Conservation (phyloP, 2,329 filamentous ascomycete species). For the Cladophialophora immunda region DNA sequence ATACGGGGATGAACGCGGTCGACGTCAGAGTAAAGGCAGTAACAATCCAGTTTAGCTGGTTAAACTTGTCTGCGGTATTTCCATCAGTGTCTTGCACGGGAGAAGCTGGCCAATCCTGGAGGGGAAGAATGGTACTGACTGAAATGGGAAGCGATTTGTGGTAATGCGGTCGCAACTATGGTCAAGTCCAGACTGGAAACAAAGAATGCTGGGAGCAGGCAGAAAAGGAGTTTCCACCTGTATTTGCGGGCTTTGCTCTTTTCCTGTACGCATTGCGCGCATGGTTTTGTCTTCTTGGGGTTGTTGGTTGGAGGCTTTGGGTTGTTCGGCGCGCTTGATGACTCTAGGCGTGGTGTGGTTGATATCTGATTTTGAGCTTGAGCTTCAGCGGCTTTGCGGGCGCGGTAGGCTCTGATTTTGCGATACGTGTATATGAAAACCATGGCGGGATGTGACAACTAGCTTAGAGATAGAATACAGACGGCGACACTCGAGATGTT, state of each 20-base stretch:
- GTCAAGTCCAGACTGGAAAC: slow-evolving; percentile 71
- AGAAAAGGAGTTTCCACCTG: slow-evolving; percentile 67
- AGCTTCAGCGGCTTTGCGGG: slow-evolving; percentile 27
- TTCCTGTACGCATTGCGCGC: slow-evolving; percentile 45
- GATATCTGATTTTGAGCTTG: slow-evolving; percentile 8
- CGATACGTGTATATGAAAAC: slow-evolving; percentile 27
- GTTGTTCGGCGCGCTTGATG: slow-evolving; percentile 5
- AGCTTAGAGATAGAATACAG: background rate
- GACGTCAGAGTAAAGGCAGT: slow-evolving; percentile 74
- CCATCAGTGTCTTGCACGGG: background rate
- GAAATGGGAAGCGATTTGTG: slow-evolving; percentile 72
- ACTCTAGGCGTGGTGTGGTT: background rate
- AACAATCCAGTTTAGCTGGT: slow-evolving; percentile 56
- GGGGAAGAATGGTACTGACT: slow-evolving; percentile 50
- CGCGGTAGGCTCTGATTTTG: slow-evolving; percentile 32
- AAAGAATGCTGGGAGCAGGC: slow-evolving; percentile 68
- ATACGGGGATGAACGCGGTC: slow-evolving; percentile 62
- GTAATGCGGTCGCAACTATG: slow-evolving; percentile 68
- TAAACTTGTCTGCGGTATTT: slow-evolving; percentile 65
- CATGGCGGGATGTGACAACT: slow-evolving; percentile 8
- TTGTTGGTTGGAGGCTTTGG: background rate
- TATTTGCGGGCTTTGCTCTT: slow-evolving; percentile 53
- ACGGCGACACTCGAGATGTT: background rate
- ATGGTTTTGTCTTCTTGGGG: slow-evolving; percentile 26
- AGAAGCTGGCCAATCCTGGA: background rate